Evolutionary conservation across 331 rosid species (phyloP).

Genomic region (Prunus yedoensis): DNA sequence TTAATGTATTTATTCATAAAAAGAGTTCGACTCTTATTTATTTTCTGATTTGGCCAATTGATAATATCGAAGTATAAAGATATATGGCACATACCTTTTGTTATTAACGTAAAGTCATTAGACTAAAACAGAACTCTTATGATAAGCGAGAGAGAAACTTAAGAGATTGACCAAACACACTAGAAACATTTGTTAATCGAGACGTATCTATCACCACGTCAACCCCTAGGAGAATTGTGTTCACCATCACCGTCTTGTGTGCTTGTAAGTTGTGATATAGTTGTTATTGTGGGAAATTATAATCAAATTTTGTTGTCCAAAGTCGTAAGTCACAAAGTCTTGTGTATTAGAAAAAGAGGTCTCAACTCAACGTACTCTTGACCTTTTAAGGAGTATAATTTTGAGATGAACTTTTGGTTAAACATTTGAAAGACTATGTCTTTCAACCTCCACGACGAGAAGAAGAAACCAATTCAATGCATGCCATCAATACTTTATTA

Average conservation of each 20-base stretch:
- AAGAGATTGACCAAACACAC: background rate
- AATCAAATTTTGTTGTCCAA: background rate
- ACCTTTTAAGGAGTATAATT: too few species aligned
- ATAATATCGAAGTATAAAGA: too few species aligned
- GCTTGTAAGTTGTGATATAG: background rate
- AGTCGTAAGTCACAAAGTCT: background rate
- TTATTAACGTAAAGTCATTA: too few species aligned
- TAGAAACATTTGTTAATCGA: background rate
- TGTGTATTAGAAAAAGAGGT: background rate
- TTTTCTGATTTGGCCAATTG: too few species aligned
- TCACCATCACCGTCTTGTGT: background rate
- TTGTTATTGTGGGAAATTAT: background rate
- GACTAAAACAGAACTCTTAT: too few species aligned
- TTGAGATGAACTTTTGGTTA: background rate
- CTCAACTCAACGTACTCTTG: too few species aligned
- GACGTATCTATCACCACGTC: background rate
- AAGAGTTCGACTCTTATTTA: too few species aligned
- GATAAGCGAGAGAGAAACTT: too few species aligned
- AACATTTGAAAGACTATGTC: background rate
- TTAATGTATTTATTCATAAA: too few species aligned
- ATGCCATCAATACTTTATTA: background rate
- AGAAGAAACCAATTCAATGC: background rate
- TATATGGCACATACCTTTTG: too few species aligned
- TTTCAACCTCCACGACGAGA: background rate
- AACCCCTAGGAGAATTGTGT: background rate